Evolutionary conservation across 352 stramenopile genomes (phyloP).

Genomic region (Globisporangium yorkense): DNA sequence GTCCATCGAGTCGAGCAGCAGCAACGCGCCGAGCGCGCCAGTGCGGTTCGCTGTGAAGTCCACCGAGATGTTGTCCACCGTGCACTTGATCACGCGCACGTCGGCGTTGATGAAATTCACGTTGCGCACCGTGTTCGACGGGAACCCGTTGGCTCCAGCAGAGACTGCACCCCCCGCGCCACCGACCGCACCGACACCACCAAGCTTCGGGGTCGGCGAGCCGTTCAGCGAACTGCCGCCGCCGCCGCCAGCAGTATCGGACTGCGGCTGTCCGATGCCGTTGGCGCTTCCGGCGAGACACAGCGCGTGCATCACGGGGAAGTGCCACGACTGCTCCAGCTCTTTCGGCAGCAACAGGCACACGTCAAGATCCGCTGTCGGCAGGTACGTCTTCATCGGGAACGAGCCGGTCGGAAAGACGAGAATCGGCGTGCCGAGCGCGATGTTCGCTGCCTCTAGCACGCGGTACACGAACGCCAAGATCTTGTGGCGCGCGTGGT

Average conservation of each 20-base stretch:
- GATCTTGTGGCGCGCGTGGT: slow-evolving; percentile 56
- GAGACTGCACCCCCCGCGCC: not conserved
- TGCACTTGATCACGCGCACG: slow-evolving; percentile 87
- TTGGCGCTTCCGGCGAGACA: slow-evolving; percentile 48
- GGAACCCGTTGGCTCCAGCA: not conserved
- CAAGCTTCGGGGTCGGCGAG: slow-evolving; percentile 15
- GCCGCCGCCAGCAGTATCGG: slow-evolving; percentile 10
- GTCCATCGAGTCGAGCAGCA: slow-evolving; percentile 86
- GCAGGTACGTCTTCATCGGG: slow-evolving; percentile 89
- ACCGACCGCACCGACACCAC: not conserved
- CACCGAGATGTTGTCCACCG: slow-evolving; percentile 87
- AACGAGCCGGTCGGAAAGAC: slow-evolving; percentile 82
- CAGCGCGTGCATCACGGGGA: slow-evolving; percentile 77
- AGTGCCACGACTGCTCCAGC: slow-evolving; percentile 83
- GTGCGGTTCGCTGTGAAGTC: slow-evolving; percentile 86
- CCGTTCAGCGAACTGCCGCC: slow-evolving; percentile 10
- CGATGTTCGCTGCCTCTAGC: slow-evolving; percentile 47
- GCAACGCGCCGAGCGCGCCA: slow-evolving; percentile 65
- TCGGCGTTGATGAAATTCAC: slow-evolving; percentile 89
- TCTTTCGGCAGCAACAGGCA: slow-evolving; percentile 76
- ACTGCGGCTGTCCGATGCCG: not conserved
- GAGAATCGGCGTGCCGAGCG: slow-evolving; percentile 30
- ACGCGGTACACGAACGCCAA: slow-evolving; percentile 62
- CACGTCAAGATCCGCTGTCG: slow-evolving; percentile 81
- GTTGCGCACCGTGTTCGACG: slow-evolving; percentile 68